phyloP scores from a whole-genome alignment of 2,329 filamentous ascomycete species.

The Talaromyces verruculosus region DNA sequence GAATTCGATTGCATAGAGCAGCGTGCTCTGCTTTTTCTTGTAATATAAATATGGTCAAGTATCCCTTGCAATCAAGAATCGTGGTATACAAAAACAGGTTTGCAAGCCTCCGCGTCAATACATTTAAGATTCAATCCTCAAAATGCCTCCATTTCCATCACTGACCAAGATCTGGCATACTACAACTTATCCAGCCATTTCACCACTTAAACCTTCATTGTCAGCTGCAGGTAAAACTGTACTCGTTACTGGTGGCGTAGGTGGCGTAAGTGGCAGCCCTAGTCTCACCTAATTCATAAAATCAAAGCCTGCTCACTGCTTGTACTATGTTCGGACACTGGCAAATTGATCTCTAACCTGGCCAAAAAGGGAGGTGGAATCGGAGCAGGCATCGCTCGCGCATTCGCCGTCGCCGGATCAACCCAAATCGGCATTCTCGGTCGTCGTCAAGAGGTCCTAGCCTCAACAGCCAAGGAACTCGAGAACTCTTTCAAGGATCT shows the following conservation, averaged over 20 bases:
- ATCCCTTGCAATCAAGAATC: not conserved
- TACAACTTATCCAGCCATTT: not conserved
- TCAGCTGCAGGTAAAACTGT: not conserved
- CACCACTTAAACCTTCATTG: not conserved
- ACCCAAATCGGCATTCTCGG: slow-evolving; percentile 2
- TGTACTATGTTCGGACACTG: not conserved
- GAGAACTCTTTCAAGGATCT: not conserved
- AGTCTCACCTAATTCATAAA: too few species aligned
- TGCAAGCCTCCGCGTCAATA: not conserved
- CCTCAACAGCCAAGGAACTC: not conserved
- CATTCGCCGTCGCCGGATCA: slow-evolving; percentile 1
- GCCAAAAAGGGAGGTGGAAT: slow-evolving; percentile 6
- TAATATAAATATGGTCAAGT: not conserved
- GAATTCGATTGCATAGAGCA: not conserved
- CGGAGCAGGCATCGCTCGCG: not conserved
- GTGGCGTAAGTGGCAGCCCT: not conserved
- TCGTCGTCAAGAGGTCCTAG: not conserved
- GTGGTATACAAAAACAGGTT: not conserved
- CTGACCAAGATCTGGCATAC: slow-evolving; percentile 2
- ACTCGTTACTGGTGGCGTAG: slow-evolving; percentile 3
- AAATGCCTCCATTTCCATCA: slow-evolving; percentile 1
- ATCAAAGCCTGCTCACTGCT: not conserved
- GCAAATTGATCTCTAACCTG: not conserved
- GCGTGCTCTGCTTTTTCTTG: not conserved
- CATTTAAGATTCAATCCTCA: not conserved